phyloP scores from a whole-genome alignment of 495 filamentous ascomycete genomes.

The Xylaria curta region DNA sequence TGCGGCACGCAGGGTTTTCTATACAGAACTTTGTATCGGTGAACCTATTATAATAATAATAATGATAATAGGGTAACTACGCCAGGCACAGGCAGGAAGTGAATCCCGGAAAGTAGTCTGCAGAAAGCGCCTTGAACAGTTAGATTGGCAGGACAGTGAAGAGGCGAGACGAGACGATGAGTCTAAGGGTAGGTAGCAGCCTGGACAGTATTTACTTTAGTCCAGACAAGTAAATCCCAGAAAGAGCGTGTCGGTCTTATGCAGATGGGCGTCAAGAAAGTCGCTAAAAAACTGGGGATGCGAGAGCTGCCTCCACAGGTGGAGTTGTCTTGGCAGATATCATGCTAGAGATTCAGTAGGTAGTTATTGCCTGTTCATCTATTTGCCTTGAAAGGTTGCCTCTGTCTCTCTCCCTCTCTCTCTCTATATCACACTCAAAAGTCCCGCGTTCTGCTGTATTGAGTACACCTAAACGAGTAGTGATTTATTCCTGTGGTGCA shows the following conservation, averaged over 20 bases:
- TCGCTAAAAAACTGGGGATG: constrained; percentile 15
- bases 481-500: background rate
- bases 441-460: background rate
- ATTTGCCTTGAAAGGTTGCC: constrained; percentile 10
- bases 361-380: background rate
- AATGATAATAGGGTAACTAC: background rate
- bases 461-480: background rate
- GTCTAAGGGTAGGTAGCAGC: constrained; percentile 3
- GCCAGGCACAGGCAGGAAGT: constrained; percentile 11
- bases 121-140: background rate
- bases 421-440: no score
- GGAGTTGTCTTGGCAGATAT: constrained; percentile 18
- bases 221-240: background rate
- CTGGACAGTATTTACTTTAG: background rate
- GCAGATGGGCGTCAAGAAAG: background rate
- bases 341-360: background rate
- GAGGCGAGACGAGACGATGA: background rate
- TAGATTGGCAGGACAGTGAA: background rate
- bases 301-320: constrained; percentile 23
- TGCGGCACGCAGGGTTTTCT: background rate
- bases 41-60: no score
- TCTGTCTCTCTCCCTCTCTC: background rate
- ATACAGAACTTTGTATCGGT: background rate
- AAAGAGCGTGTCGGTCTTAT: constrained; percentile 10
- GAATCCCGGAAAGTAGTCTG: background rate